These are phyloP conservation scores for Phragmites australis DNA, from an alignment of 176 grass and related monocot species.

Conservation along the genomic window DNA sequence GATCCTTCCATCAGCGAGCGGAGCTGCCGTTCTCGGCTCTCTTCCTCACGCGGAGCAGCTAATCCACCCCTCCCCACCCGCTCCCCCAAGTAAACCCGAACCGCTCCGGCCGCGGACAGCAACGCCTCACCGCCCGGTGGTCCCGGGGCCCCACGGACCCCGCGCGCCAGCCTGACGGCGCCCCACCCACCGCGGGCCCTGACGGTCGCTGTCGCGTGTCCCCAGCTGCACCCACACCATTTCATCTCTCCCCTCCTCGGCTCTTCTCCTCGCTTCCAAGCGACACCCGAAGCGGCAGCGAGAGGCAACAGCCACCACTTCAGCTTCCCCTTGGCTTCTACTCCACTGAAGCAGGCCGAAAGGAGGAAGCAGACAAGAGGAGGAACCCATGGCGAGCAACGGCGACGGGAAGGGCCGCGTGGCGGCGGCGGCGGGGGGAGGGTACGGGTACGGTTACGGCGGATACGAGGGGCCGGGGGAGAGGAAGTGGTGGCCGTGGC, in stretches of 20 bases:
- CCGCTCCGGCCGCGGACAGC: slow-evolving; percentile 32
- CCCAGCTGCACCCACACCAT: neutral
- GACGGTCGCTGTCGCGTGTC: neutral
- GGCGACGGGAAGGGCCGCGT: slow-evolving; percentile 50
- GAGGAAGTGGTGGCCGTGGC: slow-evolving; percentile 74
- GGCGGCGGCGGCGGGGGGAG: slow-evolving; percentile 34
- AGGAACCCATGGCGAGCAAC: slow-evolving; percentile 36
- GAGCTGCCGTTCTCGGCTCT: neutral
- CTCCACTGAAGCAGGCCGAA: slow-evolving; percentile 3
- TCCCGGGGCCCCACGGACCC: neutral
- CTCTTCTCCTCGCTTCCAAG: slow-evolving; percentile 56
- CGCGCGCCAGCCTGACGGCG: slow-evolving; percentile 31
- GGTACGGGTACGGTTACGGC: slow-evolving; percentile 33
- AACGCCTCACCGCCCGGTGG: slow-evolving; percentile 45
- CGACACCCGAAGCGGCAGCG: slow-evolving; percentile 12
- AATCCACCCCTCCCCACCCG: neutral
- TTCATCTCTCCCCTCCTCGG: neutral
- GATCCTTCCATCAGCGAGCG: neutral
- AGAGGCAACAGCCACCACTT: slow-evolving; percentile 21
- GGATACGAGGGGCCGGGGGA: slow-evolving; percentile 57
- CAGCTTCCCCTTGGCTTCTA: neutral
- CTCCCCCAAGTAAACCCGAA: neutral
- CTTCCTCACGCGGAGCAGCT: slow-evolving; percentile 26
- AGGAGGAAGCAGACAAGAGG: neutral
- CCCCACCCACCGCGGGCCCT: slow-evolving; percentile 12